phyloP scores from a whole-genome alignment of 2,329 filamentous ascomycete genomes.

The Scytalidium lignicola region DNA sequence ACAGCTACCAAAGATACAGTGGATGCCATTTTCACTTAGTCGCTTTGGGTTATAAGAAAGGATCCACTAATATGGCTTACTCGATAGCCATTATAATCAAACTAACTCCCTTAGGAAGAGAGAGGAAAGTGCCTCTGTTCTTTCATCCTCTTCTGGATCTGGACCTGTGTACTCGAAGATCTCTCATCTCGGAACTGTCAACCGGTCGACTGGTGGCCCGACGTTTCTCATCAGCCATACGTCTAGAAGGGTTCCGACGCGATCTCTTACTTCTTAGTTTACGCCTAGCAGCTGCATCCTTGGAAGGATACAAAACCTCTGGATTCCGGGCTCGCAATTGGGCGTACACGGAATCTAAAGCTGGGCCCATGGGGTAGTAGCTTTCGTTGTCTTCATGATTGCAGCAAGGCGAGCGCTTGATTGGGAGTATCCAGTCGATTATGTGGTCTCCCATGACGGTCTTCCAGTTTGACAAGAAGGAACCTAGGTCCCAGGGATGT shows the following conservation, averaged over 20 bases:
- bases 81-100: no score
- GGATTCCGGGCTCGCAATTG: background rate
- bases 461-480: slow-evolving; percentile 61
- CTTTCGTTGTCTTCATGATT: slow-evolving; percentile 60
- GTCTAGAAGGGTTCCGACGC: background rate
- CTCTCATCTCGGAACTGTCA: background rate
- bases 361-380: slow-evolving; percentile 62
- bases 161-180: background rate
- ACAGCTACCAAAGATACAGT: background rate
- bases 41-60: no score
- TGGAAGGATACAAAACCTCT: background rate
- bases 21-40: no score
- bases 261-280: background rate
- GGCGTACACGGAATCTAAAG: slow-evolving; percentile 37
- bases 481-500: slow-evolving; percentile 80
- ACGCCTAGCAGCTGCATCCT: background rate
- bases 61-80: no score
- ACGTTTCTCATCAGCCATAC: background rate
- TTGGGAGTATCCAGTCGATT: slow-evolving; percentile 76
- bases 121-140: no score
- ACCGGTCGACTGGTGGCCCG: background rate
- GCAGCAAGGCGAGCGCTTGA: slow-evolving; percentile 69
- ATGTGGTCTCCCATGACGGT: slow-evolving; percentile 70
- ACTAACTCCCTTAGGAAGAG: no score
- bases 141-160: background rate